Percentiles rank a stretch among this genome's conserved stretches.
Conservation (phyloP, 805 yeast genomes). For the Kurtzmaniella fragi region DNA sequence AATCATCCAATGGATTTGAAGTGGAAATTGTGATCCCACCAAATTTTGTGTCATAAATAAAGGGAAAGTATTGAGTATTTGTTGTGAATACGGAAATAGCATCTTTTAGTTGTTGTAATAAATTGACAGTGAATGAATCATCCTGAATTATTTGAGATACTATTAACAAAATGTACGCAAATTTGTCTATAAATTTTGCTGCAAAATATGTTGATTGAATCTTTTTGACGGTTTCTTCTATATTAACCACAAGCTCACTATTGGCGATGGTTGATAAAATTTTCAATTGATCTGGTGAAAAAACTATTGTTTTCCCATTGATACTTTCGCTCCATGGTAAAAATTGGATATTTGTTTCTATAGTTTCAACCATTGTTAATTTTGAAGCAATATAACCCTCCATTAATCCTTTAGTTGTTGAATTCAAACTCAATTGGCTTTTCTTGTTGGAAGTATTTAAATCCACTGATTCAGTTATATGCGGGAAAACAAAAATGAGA, state of each 20-base stretch:
- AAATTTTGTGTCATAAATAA: slow-evolving; percentile 24
- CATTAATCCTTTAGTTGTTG: slow-evolving; percentile 48
- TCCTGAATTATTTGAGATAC: slow-evolving; percentile 19
- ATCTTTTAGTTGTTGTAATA: slow-evolving; percentile 11
- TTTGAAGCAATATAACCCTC: slow-evolving; percentile 38
- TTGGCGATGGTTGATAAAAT: slow-evolving; percentile 9
- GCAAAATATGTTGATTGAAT: slow-evolving; percentile 17
- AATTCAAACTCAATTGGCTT: slow-evolving; percentile 37
- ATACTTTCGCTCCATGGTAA: slow-evolving; percentile 27
- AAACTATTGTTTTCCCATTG: not conserved
- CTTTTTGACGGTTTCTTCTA: slow-evolving; percentile 10
- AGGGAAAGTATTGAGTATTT: slow-evolving; percentile 17
- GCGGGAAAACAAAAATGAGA: slow-evolving; percentile 64
- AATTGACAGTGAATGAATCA: slow-evolving; percentile 8
- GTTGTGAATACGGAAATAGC: slow-evolving; percentile 13
- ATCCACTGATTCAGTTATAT: slow-evolving; percentile 48
- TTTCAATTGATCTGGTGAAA: slow-evolving; percentile 3
- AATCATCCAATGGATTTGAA: slow-evolving; percentile 15
- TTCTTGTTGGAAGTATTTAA: slow-evolving; percentile 13
- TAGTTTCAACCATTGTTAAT: slow-evolving; percentile 36
- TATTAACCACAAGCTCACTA: slow-evolving; percentile 13
- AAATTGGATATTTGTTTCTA: slow-evolving; percentile 43
- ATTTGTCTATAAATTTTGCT: slow-evolving; percentile 23
- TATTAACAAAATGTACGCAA: slow-evolving; percentile 12
- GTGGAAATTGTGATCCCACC: slow-evolving; percentile 24